These are phyloP conservation scores for Penicillium expansum DNA, from an alignment of 2,329 filamentous ascomycete species.

Conservation along the genomic window DNA sequence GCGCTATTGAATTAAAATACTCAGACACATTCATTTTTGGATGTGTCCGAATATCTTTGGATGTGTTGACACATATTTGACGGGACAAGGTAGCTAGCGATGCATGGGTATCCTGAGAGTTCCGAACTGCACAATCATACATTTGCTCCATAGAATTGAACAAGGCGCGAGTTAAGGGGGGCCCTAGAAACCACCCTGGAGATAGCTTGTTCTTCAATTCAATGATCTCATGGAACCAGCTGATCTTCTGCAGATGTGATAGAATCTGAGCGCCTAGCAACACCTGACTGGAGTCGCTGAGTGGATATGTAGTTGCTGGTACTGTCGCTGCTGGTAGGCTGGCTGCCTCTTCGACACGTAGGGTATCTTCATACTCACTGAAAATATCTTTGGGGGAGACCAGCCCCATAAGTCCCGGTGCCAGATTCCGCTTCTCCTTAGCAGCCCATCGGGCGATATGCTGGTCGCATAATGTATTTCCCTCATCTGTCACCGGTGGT, in stretches of 20 bases:
- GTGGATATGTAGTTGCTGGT: not conserved
- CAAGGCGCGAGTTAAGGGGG: not conserved
- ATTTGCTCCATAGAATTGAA: not conserved
- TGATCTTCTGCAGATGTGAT: slow-evolving; percentile 5
- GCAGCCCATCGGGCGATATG: not conserved
- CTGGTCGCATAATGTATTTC: not conserved
- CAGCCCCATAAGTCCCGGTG: not conserved
- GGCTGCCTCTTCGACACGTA: not conserved
- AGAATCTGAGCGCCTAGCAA: slow-evolving; percentile 15
- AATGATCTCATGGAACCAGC: slow-evolving; percentile 14
- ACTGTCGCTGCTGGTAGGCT: not conserved
- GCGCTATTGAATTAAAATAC: slow-evolving; percentile 10
- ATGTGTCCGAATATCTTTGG: slow-evolving; percentile 9
- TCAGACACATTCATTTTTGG: slow-evolving; percentile 13
- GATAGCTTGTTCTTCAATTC: slow-evolving; percentile 7
- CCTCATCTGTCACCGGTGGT: not conserved
- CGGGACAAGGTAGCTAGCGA: not conserved
- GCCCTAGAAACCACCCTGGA: not conserved
- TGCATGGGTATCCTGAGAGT: not conserved
- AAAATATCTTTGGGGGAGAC: not conserved
- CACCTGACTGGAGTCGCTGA: slow-evolving; percentile 5
- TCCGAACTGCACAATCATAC: not conserved
- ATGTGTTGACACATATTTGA: slow-evolving; percentile 2
- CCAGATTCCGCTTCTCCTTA: not conserved
- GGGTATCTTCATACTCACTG: slow-evolving; percentile 1